Conservation (phyloP, 73 alveolate species). For the Uronychia setigera region DNA sequence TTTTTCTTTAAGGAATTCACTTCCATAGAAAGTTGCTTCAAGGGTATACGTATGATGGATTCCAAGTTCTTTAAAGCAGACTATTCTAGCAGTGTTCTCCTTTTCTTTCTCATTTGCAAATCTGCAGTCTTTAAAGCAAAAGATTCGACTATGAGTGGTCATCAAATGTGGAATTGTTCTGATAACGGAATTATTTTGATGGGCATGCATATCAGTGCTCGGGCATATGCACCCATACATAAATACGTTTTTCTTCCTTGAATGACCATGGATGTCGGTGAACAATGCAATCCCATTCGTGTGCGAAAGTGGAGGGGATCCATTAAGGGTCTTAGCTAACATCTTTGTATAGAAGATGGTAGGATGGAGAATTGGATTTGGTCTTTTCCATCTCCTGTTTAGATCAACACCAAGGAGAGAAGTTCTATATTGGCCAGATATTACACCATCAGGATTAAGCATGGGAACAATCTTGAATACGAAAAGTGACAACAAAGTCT, state of each 20-base stretch:
- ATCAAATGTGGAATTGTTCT: conserved; percentile 35
- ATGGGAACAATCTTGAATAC: conserved; percentile 90
- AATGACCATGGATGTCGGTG: conserved; percentile 81
- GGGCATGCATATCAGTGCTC: conserved; percentile 12
- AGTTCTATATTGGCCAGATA: conserved; percentile 89
- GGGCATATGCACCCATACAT: conserved; percentile 56
- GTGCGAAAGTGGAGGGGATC: conserved; percentile 56
- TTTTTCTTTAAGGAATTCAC: conserved; percentile 5
- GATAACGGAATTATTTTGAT: conserved; percentile 27
- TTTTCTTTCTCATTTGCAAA: conserved; percentile 51
- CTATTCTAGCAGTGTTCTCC: conserved; percentile 51
- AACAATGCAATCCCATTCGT: conserved; percentile 43
- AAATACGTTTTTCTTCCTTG: conserved; percentile 41
- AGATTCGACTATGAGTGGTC: conserved; percentile 8
- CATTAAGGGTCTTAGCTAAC: conserved; percentile 62
- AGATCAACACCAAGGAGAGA: conserved; percentile 89
- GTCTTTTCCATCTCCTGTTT: conserved; percentile 92
- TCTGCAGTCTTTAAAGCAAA: conserved; percentile 33
- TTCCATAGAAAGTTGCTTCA: conserved; percentile 47
- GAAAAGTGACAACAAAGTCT: conserved; percentile 71
- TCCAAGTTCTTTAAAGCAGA: conserved; percentile 33
- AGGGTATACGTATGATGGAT: conserved; percentile 35
- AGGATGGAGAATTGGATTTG: conserved; percentile 88
- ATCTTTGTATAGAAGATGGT: conserved; percentile 75
- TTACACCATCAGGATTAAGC: conserved; percentile 92